These are phyloP conservation scores for Nemania diffusa DNA, from an alignment of 2,329 filamentous ascomycete genomes.

Conservation along the genomic window DNA sequence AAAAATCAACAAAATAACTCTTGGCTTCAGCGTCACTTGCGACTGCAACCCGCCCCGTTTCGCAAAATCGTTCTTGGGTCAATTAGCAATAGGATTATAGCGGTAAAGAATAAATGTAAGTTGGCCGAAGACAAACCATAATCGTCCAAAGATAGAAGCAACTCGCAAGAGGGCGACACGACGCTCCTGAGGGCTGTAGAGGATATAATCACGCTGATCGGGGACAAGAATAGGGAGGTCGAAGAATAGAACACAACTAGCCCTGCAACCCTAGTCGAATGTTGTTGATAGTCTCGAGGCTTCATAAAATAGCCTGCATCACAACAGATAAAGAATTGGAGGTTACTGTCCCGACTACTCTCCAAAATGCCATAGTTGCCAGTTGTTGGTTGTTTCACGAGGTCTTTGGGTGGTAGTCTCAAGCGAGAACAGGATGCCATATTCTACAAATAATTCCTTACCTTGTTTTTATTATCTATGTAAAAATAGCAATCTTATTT, in stretches of 20 bases:
- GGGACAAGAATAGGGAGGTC: not conserved
- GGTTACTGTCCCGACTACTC: not conserved
- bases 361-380: not conserved
- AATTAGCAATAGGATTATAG: not conserved
- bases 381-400: not conserved
- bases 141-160: not conserved
- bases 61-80: constrained; percentile 6
- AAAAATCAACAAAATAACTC: constrained; percentile 4
- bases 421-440: not conserved
- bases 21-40: constrained; percentile 8
- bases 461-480: not conserved
- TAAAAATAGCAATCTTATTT: not conserved
- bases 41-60: not conserved
- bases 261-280: not conserved
- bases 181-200: not conserved
- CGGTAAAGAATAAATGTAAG: not conserved
- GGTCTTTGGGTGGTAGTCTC: not conserved
- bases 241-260: not conserved
- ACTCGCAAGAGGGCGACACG: not conserved
- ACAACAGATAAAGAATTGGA: constrained; percentile 1
- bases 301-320: not conserved
- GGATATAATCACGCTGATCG: not conserved
- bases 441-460: not conserved
- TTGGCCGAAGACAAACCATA: not conserved
- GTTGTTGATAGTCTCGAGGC: not conserved